Conservation (phyloP, 176 grass and related monocot genomes). For the Chloris gayana region DNA sequence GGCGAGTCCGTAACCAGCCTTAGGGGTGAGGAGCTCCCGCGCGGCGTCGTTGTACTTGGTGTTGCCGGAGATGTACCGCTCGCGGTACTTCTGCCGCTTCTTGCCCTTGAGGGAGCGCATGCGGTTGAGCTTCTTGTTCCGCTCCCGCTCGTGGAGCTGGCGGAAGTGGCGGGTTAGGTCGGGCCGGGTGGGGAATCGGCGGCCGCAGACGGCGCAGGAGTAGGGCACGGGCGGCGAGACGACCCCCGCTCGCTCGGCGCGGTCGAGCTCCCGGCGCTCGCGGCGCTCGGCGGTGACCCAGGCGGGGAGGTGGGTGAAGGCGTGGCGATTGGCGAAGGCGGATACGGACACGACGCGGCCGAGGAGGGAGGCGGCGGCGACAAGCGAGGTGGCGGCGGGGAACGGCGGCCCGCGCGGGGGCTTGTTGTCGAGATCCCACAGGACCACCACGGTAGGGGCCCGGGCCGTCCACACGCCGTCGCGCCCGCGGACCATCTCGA, state of each 20-base stretch:
- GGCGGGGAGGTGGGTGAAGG: slow-evolving; percentile 75
- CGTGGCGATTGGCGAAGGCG: slow-evolving; percentile 89
- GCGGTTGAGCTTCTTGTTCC: slow-evolving; percentile 85
- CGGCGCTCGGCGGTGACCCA: slow-evolving; percentile 74
- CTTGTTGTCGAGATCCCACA: slow-evolving; percentile 99
- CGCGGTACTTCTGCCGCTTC: slow-evolving; percentile 82
- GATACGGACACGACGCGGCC: slow-evolving; percentile 77
- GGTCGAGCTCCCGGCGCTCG: slow-evolving; percentile 61
- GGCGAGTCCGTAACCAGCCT: slow-evolving; percentile 75
- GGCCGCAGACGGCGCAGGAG: slow-evolving; percentile 79
- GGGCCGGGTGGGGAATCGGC: slow-evolving; percentile 79
- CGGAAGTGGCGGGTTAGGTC: slow-evolving; percentile 89
- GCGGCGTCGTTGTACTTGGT: slow-evolving; percentile 88
- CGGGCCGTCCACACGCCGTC: slow-evolving; percentile 65
- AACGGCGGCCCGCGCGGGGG: slow-evolving; percentile 78
- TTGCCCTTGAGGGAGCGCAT: slow-evolving; percentile 94
- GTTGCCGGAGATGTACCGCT: slow-evolving; percentile 75
- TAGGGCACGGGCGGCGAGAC: slow-evolving; percentile 59
- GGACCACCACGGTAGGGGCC: slow-evolving; percentile 62
- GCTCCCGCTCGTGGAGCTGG: slow-evolving; percentile 93
- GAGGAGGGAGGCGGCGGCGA: slow-evolving; percentile 62
- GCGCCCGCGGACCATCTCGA: slow-evolving; percentile 64
- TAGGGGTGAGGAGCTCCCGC: slow-evolving; percentile 73
- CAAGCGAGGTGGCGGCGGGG: slow-evolving; percentile 63
- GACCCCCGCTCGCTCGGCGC: slow-evolving; percentile 64